Percentiles rank a stretch among this genome's conserved stretches.
Evolutionary conservation across 495 filamentous ascomycete species (phyloP).

Genomic region (Ramalina intermedia): DNA sequence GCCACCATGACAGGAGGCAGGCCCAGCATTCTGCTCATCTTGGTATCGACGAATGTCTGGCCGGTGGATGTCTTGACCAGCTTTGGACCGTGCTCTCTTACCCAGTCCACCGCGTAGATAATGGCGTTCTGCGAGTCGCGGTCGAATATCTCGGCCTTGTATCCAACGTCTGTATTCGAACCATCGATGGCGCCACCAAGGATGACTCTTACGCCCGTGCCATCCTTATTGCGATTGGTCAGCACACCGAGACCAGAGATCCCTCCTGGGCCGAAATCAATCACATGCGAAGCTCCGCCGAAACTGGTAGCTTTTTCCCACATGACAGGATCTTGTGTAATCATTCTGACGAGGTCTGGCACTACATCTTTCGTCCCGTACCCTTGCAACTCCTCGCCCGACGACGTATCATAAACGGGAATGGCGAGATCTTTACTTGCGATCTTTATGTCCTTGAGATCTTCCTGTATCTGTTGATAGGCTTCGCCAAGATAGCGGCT

Average conservation of each 20-base stretch:
- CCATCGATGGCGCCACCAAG: constrained; percentile 84
- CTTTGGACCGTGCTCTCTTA: constrained; percentile 82
- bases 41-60: constrained; percentile 85
- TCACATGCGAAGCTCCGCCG: constrained; percentile 74
- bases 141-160: constrained; percentile 94
- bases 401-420: constrained; percentile 77
- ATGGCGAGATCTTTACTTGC: constrained; percentile 53
- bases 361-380: constrained; percentile 53
- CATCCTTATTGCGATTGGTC: constrained; percentile 96
- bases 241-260: constrained; percentile 93
- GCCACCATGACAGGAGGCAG: constrained; percentile 85
- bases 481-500: constrained; percentile 80
- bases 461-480: constrained; percentile 63
- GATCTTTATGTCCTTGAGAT: constrained; percentile 69
- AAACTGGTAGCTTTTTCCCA: constrained; percentile 92
- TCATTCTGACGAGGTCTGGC: constrained; percentile 74
- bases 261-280: constrained; percentile 93
- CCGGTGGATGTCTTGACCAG: constrained; percentile 77
- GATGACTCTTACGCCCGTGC: constrained; percentile 89
- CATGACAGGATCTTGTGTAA: constrained; percentile 79
- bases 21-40: constrained; percentile 88
- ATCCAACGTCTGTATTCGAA: constrained; percentile 78
- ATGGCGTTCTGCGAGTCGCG: constrained; percentile 85
- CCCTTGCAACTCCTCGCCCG: constrained; percentile 64
- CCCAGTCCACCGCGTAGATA: constrained; percentile 95